A percentile compares a stretch with the other conserved stretches of the same genome.
These are phyloP conservation scores for Sclerotinia subarctica DNA, from an alignment of 2,329 filamentous ascomycete genomes.

Conservation along the genomic window DNA sequence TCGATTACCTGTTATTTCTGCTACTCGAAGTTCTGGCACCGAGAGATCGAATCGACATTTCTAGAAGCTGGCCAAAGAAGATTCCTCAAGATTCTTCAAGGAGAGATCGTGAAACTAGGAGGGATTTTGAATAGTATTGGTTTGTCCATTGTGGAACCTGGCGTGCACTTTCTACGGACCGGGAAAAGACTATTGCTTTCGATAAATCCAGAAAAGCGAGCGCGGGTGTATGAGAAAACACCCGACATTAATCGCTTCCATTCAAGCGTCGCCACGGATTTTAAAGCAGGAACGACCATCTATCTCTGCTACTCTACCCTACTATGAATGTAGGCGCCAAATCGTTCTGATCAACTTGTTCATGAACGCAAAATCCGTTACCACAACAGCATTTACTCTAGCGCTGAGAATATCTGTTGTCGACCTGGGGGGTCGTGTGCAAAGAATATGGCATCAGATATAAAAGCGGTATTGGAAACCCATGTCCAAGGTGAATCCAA, in stretches of 20 bases:
- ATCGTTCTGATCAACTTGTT: neutral
- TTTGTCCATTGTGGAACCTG: neutral
- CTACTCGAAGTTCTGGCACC: slow-evolving; percentile 86
- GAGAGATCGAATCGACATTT: slow-evolving; percentile 80
- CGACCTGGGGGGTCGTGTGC: neutral
- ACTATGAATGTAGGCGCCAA: neutral
- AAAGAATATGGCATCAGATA: neutral
- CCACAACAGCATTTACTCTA: neutral
- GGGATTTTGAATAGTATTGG: neutral
- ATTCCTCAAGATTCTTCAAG: slow-evolving; percentile 12
- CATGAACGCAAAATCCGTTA: neutral
- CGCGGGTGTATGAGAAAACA: neutral
- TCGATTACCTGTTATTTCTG: slow-evolving; percentile 89
- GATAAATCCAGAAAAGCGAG: neutral
- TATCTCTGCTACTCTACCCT: neutral
- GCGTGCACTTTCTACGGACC: neutral
- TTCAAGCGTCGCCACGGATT: neutral
- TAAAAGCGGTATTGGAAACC: no score
- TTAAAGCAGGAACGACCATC: neutral
- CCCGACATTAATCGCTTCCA: neutral
- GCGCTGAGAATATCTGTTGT: neutral
- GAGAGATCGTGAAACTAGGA: slow-evolving; percentile 11
- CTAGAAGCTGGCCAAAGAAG: slow-evolving; percentile 89
- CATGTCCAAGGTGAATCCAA: neutral
- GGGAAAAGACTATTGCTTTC: neutral